phyloP scores from a whole-genome alignment of 441 rosid species.

The Gossypium schwendimanii region DNA sequence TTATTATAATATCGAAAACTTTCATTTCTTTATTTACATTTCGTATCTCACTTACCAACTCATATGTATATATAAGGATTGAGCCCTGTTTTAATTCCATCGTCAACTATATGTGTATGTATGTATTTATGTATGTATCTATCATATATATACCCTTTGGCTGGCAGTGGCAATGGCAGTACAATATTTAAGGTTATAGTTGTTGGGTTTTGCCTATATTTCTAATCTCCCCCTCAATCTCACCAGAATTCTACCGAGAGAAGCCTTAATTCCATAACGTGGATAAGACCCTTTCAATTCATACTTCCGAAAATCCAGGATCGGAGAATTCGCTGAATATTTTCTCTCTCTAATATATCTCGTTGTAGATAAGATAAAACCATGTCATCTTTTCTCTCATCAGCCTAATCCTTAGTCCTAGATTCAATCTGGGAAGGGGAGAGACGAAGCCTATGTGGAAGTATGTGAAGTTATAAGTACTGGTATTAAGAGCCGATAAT shows the following conservation, averaged over 20 bases:
- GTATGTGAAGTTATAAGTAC: too few relatives aligned
- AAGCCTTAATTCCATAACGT: neutral
- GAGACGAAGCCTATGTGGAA: neutral
- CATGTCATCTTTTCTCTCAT: neutral
- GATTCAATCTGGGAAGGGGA: neutral
- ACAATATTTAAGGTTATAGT: neutral
- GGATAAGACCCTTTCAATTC: slow-evolving; percentile 22
- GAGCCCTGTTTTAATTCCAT: slow-evolving; percentile 6
- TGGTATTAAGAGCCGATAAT: too few relatives aligned
- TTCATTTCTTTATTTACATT: neutral
- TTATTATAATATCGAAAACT: neutral
- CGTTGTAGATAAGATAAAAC: slow-evolving; percentile 8
- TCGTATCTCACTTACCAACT: neutral
- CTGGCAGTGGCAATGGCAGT: neutral
- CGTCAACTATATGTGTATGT: neutral
- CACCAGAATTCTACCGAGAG: neutral
- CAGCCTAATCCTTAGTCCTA: neutral
- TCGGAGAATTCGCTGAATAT: neutral
- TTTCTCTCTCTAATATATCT: slow-evolving; percentile 7
- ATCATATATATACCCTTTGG: too few relatives aligned
- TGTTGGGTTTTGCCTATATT: neutral
- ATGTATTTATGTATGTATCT: too few relatives aligned
- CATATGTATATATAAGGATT: neutral
- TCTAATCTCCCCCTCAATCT: neutral
- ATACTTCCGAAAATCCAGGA: slow-evolving; percentile 17